A percentile compares a stretch with the other conserved stretches of the same genome.
Conservation (phyloP, 2,329 filamentous ascomycete species). For the Didymella glomerata region DNA sequence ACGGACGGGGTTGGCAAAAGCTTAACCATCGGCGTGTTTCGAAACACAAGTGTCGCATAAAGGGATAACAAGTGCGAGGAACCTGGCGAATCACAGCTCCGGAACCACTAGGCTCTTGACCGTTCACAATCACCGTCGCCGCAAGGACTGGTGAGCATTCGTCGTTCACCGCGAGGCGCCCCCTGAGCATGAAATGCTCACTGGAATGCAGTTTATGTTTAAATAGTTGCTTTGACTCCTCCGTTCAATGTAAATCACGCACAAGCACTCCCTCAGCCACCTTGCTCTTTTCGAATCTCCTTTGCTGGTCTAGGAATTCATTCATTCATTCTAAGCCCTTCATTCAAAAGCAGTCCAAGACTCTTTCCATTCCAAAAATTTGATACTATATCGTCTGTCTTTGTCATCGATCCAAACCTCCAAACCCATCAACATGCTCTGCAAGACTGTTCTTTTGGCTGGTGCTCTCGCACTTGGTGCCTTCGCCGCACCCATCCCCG, state of each 20-base stretch:
- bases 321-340: constrained; percentile 17
- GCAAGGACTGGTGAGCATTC: constrained; percentile 18
- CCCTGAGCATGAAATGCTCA: constrained; percentile 13
- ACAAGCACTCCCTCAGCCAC: constrained; percentile 16
- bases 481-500: constrained; percentile 30
- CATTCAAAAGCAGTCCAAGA: constrained; percentile 9
- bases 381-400: background rate
- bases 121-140: constrained; percentile 16
- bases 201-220: constrained; percentile 14
- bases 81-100: constrained; percentile 15
- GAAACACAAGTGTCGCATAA: constrained; percentile 19
- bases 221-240: constrained; percentile 18
- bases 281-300: constrained; percentile 18
- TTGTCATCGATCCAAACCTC: background rate
- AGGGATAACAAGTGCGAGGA: constrained; percentile 7
- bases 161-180: constrained; percentile 3
- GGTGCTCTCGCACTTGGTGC: constrained; percentile 52
- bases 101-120: constrained; percentile 10
- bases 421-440: constrained; percentile 34
- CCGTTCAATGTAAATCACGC: background rate
- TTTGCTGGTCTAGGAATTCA: constrained; percentile 23
- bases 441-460: constrained; percentile 34
- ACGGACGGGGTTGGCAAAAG: constrained; percentile 32
- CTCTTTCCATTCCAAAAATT: background rate
- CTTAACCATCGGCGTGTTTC: constrained; percentile 25